Evolutionary conservation across 1,139 yeast genomes (phyloP).

Genomic region (Pneumocystis oryctolagi): DNA sequence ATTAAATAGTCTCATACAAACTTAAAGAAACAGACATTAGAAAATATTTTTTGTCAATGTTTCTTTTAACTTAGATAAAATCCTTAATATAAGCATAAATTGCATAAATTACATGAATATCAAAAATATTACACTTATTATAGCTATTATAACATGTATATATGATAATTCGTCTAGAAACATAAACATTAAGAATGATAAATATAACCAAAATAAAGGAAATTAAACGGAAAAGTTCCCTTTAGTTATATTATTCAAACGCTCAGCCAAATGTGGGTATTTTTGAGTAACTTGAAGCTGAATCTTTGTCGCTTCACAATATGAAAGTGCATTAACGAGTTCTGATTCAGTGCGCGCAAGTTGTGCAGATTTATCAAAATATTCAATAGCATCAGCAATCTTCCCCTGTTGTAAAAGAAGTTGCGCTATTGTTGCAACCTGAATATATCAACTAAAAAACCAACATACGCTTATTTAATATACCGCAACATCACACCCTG

Average conservation of each 20-base stretch:
- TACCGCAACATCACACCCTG: neutral
- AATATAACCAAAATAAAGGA: neutral
- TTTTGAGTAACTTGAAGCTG: conserved; percentile 1
- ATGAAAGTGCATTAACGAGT: conserved; percentile 79
- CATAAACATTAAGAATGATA: neutral
- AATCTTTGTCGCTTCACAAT: conserved; percentile 39
- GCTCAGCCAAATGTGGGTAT: conserved; percentile 1
- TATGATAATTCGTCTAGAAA: neutral
- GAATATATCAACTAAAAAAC: conserved; percentile 67
- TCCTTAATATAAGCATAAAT: neutral
- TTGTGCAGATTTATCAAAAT: conserved; percentile 69
- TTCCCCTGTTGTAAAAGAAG: conserved; percentile 69
- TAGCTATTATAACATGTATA: neutral
- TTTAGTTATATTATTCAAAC: neutral
- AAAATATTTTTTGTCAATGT: neutral
- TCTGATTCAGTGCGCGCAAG: conserved; percentile 76
- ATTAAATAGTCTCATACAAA: too few species aligned
- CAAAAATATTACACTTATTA: neutral
- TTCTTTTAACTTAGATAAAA: neutral
- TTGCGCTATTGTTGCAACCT: conserved; percentile 82
- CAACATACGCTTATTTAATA: conserved; percentile 27
- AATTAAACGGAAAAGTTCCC: neutral
- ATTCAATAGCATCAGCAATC: conserved; percentile 63
- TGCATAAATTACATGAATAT: neutral
- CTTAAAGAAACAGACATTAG: neutral